These are phyloP conservation scores for Poteriospumella lacustris DNA, from an alignment of 108 stramenopile genomes.

Conservation along the genomic window DNA sequence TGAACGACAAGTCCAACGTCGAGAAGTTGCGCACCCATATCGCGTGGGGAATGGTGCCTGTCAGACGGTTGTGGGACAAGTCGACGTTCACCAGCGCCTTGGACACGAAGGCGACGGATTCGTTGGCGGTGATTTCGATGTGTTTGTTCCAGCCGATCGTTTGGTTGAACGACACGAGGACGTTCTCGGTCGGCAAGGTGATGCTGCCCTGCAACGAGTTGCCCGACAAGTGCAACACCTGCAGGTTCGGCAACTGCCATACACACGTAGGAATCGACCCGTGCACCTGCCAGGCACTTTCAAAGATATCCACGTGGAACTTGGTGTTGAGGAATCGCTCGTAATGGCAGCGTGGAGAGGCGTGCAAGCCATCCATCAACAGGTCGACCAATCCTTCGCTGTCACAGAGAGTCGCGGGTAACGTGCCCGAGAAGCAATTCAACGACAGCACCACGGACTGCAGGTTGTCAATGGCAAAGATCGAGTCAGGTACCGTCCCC, in stretches of 20 bases:
- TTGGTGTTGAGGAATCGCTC: no score
- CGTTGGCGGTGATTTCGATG: no score
- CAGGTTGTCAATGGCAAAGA: neutral
- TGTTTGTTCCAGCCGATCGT: no score
- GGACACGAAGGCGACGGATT: no score
- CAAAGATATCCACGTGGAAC: no score
- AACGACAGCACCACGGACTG: neutral
- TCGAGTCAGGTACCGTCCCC: neutral
- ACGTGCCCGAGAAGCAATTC: constrained; percentile 17
- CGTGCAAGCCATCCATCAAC: neutral
- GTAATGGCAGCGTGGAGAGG: no score
- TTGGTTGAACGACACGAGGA: no score
- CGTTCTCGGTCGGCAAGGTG: neutral
- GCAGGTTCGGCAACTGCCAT: constrained; percentile 10
- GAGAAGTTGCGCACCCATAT: neutral
- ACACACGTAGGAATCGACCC: constrained; percentile 16
- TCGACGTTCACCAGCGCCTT: neutral
- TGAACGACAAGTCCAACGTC: neutral
- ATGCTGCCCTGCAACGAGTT: neutral
- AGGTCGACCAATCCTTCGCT: neutral
- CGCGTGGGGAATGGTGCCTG: neutral
- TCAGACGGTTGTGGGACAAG: constrained; percentile 14
- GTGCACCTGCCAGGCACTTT: neutral
- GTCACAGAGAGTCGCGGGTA: neutral
- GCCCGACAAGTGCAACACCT: constrained; percentile 1